Conservation (phyloP, 331 rosid species). For the Arachis monticola region DNA sequence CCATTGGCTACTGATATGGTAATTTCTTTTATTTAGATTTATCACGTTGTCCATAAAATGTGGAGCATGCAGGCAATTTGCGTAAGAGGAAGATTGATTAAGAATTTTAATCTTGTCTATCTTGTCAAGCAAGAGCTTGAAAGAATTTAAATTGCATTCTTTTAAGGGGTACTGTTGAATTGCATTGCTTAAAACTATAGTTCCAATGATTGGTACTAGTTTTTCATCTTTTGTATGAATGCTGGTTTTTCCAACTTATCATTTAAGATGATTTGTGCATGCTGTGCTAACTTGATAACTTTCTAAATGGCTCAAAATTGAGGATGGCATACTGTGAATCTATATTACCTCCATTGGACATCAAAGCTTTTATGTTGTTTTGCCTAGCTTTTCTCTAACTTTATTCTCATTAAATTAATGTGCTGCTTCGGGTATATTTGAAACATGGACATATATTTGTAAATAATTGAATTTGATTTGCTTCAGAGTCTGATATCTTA, state of each 20-base stretch:
- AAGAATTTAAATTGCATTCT: neutral
- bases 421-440: constrained; percentile 26
- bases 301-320: constrained; percentile 18
- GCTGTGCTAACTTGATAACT: constrained; percentile 11
- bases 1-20: neutral
- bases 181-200: neutral
- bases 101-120: neutral
- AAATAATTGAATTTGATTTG: neutral
- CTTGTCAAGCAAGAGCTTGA: neutral
- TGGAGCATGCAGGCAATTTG: neutral
- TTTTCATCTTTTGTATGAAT: neutral
- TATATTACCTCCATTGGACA: neutral
- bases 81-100: neutral
- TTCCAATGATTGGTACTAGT: neutral
- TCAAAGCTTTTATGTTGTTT: neutral
- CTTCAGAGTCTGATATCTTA: neutral
- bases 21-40: neutral
- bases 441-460: neutral
- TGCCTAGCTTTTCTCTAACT: constrained; percentile 19
- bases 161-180: neutral
- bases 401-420: constrained; percentile 13
- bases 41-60: neutral
- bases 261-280: neutral
- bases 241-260: neutral
- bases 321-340: constrained; percentile 12